A percentile compares a stretch with the other conserved stretches of the same genome.
Conservation (phyloP, 495 filamentous ascomycete genomes). For the Chaetomium fimeti region DNA sequence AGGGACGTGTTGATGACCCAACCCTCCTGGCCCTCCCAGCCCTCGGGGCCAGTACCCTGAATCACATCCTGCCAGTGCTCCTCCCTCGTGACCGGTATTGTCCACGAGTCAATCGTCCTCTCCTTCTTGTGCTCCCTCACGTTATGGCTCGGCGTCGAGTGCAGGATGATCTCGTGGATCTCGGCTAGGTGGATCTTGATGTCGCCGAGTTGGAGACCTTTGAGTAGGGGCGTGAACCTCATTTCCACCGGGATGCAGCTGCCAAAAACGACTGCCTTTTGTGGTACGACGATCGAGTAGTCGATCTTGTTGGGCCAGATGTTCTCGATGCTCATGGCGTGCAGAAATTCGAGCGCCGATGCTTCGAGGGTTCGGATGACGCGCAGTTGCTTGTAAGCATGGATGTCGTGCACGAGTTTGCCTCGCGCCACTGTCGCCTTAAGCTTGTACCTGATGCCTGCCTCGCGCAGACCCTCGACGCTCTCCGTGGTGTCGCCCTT, state of each 20-base stretch:
- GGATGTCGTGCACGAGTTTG: constrained; percentile 75
- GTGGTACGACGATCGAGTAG: constrained; percentile 84
- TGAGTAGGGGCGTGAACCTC: constrained; percentile 76
- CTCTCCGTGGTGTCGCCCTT: constrained; percentile 79
- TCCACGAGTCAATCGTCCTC: constrained; percentile 62
- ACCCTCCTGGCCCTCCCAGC: constrained; percentile 68
- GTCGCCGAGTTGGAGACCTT: constrained; percentile 77
- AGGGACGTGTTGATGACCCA: constrained; percentile 70
- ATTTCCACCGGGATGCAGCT: constrained; percentile 77
- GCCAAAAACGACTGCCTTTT: constrained; percentile 88
- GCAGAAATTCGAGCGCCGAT: constrained; percentile 75
- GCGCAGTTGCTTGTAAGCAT: constrained; percentile 74
- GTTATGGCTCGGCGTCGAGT: constrained; percentile 49
- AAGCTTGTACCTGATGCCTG: constrained; percentile 80
- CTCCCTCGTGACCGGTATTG: constrained; percentile 56
- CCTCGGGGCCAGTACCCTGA: constrained; percentile 68
- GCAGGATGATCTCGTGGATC: constrained; percentile 64
- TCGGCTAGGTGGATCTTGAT: constrained; percentile 75
- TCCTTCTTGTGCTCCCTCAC: constrained; percentile 60
- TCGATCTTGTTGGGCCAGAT: constrained; percentile 94
- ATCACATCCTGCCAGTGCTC: constrained; percentile 64
- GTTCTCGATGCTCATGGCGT: constrained; percentile 91
- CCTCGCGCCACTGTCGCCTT: constrained; percentile 82
- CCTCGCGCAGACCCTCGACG: constrained; percentile 78
- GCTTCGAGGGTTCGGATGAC: constrained; percentile 84